Conservation (phyloP, 257 asterid species). For the Voacanga thouarsii region DNA sequence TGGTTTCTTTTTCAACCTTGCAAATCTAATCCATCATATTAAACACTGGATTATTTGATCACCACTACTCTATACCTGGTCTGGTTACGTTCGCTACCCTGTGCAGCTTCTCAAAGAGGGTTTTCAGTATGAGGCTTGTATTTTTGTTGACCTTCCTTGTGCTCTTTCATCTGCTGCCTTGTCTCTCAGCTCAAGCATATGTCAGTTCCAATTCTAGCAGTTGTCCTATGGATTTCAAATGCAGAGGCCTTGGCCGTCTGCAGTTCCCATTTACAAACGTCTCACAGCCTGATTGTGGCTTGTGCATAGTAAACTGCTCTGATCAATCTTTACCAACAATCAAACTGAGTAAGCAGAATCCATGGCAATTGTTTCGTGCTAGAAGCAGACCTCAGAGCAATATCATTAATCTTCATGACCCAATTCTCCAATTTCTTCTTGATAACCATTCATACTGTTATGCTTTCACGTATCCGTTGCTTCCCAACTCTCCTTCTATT, state of each 20-base stretch:
- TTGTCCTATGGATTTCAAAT: constrained; percentile 5
- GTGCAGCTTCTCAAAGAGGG: not conserved
- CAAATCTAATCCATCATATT: not conserved
- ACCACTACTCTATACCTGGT: not conserved
- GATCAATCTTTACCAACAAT: constrained; percentile 14
- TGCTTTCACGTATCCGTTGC: not conserved
- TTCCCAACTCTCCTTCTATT: constrained; percentile 19
- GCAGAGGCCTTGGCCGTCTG: constrained; percentile 27
- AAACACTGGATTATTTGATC: not conserved
- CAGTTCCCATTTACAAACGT: constrained; percentile 31
- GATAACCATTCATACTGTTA: not conserved
- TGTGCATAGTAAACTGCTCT: constrained; percentile 20
- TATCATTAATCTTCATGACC: constrained; percentile 9
- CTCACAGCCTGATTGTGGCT: constrained; percentile 29
- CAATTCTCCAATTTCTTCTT: not conserved
- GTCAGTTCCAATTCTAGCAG: not conserved
- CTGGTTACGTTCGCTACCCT: not conserved
- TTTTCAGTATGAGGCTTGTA: constrained; percentile 2
- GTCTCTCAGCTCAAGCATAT: constrained; percentile 1
- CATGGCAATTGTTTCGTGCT: constrained; percentile 2
- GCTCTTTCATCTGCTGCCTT: not conserved
- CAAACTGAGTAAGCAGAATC: not conserved
- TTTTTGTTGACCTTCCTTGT: not conserved
- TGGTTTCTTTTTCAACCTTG: not conserved
- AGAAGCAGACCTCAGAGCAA: not conserved